Conservation (phyloP, 2,329 filamentous ascomycete genomes). For the Diplodia intermedia region DNA sequence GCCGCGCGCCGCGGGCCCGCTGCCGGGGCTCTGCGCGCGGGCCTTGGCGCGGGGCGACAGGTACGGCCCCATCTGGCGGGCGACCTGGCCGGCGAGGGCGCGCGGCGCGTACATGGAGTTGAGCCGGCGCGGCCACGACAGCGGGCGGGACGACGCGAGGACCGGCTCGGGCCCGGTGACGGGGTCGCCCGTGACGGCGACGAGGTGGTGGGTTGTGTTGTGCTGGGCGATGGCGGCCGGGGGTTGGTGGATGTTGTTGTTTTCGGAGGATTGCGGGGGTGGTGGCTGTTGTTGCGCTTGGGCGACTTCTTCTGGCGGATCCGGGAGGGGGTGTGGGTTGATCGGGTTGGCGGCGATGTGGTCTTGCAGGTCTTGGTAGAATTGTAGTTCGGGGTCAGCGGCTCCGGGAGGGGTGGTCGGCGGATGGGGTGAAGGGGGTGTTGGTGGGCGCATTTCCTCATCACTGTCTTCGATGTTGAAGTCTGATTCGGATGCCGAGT, state of each 20-base stretch:
- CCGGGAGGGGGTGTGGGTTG: not conserved
- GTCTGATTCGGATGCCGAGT: slow-evolving; percentile 1
- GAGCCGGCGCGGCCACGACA: slow-evolving; percentile 52
- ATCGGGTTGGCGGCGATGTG: slow-evolving; percentile 4
- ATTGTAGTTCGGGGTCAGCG: slow-evolving; percentile 20
- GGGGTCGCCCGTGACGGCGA: slow-evolving; percentile 38
- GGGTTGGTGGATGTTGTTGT: slow-evolving; percentile 4
- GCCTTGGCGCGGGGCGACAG: slow-evolving; percentile 51
- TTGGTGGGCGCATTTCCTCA: slow-evolving; percentile 34
- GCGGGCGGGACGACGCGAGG: slow-evolving; percentile 36
- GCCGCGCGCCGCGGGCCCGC: no score
- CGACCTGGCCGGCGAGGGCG: slow-evolving; percentile 51
- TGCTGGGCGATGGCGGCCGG: not conserved
- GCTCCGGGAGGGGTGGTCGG: slow-evolving; percentile 7
- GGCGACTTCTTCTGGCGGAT: slow-evolving; percentile 4
- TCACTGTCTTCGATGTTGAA: slow-evolving; percentile 17
- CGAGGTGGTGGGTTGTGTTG: slow-evolving; percentile 14
- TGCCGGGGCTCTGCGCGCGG: slow-evolving; percentile 37
- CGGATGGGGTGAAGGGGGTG: not conserved
- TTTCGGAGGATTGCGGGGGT: not conserved
- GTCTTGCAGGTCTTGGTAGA: slow-evolving; percentile 8
- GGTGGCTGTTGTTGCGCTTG: not conserved
- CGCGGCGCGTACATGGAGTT: slow-evolving; percentile 50
- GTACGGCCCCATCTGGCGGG: slow-evolving; percentile 49
- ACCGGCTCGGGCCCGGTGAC: slow-evolving; percentile 38